Base-by-base conservation (phyloP, 371 early-diverging fungal species). In the Rhizopus microsporus region DNA sequence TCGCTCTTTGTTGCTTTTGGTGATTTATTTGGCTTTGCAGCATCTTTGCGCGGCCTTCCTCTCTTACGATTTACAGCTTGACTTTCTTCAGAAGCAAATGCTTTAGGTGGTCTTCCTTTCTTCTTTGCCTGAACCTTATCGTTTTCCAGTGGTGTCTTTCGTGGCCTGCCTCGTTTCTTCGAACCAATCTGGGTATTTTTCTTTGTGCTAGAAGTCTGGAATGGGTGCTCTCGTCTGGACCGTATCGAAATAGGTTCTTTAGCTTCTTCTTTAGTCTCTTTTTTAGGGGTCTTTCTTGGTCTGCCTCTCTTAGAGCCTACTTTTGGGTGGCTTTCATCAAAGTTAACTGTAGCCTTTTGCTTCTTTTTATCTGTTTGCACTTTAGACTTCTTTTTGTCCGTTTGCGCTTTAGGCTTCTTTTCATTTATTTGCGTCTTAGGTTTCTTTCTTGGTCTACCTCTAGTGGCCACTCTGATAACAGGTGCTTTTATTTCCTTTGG, bases 291-390 rank as follows among this genome's bases (percentile, higher is more conserved):
- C 50, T 61, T 61, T 35, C 40, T 55, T 8, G 61, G 61, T 51
- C 61, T 61, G 9, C 61, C 61, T 61, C 56, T 61, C 29, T 46
- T 46, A 0, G 2, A 10, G 7, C 54, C 54, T 31, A 47, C 38
- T 31, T 53, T 53, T 15, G 45, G 59, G 38, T 9, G 1, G n/a
- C 47, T 31, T 45, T 45, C 31, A 34, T 44, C 52, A n/a, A 10
- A 7, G 3, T 29, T 15, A 8, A 51, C 46, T 1, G 4, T n/a
- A 16, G 23, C 16, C 37, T 35, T 13, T 29, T 52, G 51, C 15
- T 44, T 59, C 5, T 17, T 46, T 1, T 13, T 38, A 37, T 23
- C 45, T 8, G 33, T 39, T 1, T 9, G 4, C 30, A 37, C 15
- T 7, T 51, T 59, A 30, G 52, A 40, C 39, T 16, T 38, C 5